Evolutionary conservation across 129 eudicot species (phyloP).

Genomic region (Rutidosis leptorrhynchoides): DNA sequence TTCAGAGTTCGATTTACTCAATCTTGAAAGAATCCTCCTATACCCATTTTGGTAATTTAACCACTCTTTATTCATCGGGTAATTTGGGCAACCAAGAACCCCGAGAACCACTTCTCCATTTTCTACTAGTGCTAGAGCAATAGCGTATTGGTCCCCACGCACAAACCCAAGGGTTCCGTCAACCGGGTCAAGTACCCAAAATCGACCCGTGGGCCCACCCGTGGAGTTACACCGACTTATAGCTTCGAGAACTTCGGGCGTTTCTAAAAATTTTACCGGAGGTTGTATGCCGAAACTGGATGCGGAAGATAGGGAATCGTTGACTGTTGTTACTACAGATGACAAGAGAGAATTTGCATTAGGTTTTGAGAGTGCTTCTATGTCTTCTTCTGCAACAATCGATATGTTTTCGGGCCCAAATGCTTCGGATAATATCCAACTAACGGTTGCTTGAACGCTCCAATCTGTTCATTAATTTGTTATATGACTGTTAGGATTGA

Average conservation of each 20-base stretch:
- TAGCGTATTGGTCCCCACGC: conserved; percentile 88
- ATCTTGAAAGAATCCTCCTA: conserved; percentile 53
- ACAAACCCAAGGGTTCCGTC: conserved; percentile 89
- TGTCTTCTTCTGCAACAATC: conserved; percentile 87
- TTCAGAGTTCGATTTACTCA: conserved; percentile 37
- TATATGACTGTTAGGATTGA: conserved; percentile 6
- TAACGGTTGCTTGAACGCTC: conserved; percentile 88
- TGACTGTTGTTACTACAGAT: conserved; percentile 60
- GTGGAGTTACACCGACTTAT: conserved; percentile 75
- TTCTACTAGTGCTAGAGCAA: conserved; percentile 79
- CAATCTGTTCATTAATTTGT: conserved; percentile 60
- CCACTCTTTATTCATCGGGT: conserved; percentile 76
- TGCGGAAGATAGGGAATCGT: conserved; percentile 50
- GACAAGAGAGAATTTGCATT: conserved; percentile 44
- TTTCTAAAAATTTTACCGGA: conserved; percentile 38
- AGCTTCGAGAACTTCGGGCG: conserved; percentile 58
- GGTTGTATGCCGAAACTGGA: conserved; percentile 57
- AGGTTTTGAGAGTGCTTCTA: conserved; percentile 51
- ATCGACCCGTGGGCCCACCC: conserved; percentile 57
- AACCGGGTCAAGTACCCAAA: conserved; percentile 93
- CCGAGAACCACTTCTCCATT: conserved; percentile 82
- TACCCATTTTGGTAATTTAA: conserved; percentile 64
- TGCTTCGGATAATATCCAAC: conserved; percentile 74
- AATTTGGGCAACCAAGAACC: conserved; percentile 91
- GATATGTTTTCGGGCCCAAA: conserved; percentile 69